Evolutionary conservation across 1,284 basidiomycete species (phyloP).

Genomic region (Coniferiporia sulphurascens): DNA sequence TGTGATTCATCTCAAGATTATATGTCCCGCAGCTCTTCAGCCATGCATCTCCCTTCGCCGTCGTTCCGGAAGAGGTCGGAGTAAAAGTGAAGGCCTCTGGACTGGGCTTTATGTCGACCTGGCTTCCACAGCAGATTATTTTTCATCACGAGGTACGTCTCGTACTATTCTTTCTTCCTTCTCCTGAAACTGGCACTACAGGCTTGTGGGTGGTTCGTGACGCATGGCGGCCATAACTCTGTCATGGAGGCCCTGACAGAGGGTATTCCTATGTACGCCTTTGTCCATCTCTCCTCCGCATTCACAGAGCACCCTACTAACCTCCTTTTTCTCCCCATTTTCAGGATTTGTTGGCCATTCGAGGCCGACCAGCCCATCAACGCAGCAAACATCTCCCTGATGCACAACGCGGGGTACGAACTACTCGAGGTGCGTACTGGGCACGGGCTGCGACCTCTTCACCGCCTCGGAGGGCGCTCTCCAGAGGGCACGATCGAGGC

Average conservation of each 20-base stretch:
- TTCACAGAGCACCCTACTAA: too few relatives aligned
- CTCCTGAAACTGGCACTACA: not conserved
- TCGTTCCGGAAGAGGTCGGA: slow-evolving; percentile 10
- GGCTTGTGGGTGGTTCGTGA: slow-evolving; percentile 21
- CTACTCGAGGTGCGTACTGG: slow-evolving; percentile 26
- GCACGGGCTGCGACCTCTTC: slow-evolving; percentile 21
- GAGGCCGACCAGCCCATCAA: slow-evolving; percentile 25
- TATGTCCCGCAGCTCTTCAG: slow-evolving; percentile 9
- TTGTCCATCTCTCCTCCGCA: not conserved
- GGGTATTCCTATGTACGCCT: slow-evolving; percentile 19
- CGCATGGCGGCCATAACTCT: slow-evolving; percentile 20
- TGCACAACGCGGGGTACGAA: slow-evolving; percentile 26
- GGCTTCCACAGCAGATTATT: slow-evolving; percentile 20
- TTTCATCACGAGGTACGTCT: slow-evolving; percentile 14
- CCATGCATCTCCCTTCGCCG: slow-evolving; percentile 9
- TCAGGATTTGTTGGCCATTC: slow-evolving; percentile 28
- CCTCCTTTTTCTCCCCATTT: not conserved
- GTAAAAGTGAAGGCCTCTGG: slow-evolving; percentile 11
- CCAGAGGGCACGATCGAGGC: slow-evolving; percentile 13
- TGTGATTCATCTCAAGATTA: not conserved
- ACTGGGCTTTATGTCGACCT: slow-evolving; percentile 13
- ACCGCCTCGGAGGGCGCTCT: slow-evolving; percentile 8
- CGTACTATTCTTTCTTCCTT: too few relatives aligned
- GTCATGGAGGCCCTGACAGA: slow-evolving; percentile 17
- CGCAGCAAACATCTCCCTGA: slow-evolving; percentile 22